Evolutionary conservation across 2,329 filamentous ascomycete species (phyloP).

Genomic region (Ascochyta koolunga): DNA sequence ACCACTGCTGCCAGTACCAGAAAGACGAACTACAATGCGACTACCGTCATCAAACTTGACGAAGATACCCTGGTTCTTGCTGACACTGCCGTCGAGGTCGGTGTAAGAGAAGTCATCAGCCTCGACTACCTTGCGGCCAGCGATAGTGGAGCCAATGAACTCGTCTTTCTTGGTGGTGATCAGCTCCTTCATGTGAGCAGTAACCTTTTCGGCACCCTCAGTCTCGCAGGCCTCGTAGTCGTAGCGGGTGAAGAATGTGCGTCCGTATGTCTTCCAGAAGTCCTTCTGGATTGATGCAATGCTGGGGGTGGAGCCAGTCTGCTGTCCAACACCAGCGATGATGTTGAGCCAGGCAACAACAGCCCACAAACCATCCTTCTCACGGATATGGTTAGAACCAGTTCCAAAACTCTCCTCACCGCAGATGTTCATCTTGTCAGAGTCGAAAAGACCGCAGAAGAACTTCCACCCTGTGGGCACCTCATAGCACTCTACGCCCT

Average conservation of each 20-base stretch:
- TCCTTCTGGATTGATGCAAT: slow-evolving; percentile 96
- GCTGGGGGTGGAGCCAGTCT: slow-evolving; percentile 80
- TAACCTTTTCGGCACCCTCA: slow-evolving; percentile 88
- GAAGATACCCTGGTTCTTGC: slow-evolving; percentile 94
- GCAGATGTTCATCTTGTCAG: slow-evolving; percentile 99
- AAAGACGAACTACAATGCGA: slow-evolving; percentile 92
- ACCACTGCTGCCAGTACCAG: slow-evolving; percentile 91
- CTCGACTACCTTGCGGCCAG: slow-evolving; percentile 81
- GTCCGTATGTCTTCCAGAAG: slow-evolving; percentile 95
- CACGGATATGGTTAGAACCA: slow-evolving; percentile 96
- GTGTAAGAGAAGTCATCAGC: slow-evolving; percentile 98
- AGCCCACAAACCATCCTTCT: slow-evolving; percentile 99
- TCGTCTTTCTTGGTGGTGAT: slow-evolving; percentile 71
- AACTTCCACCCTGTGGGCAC: slow-evolving; percentile 99
- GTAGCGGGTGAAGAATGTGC: slow-evolving; percentile 98
- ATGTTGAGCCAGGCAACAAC: slow-evolving; percentile 98
- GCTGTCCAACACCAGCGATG: slow-evolving; percentile 88
- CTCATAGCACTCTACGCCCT: slow-evolving; percentile 90
- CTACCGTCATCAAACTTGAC: slow-evolving; percentile 93
- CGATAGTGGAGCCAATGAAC: slow-evolving; percentile 84
- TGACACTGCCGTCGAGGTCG: slow-evolving; percentile 95
- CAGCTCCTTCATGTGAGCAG: slow-evolving; percentile 78
- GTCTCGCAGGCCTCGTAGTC: slow-evolving; percentile 96
- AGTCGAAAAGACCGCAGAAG: slow-evolving; percentile 94
- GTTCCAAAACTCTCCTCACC: slow-evolving; percentile 98